Percentiles rank a stretch among this genome's conserved stretches.
Conservation (phyloP, 345 rosid genomes). For the Eucalyptus cloeziana region DNA sequence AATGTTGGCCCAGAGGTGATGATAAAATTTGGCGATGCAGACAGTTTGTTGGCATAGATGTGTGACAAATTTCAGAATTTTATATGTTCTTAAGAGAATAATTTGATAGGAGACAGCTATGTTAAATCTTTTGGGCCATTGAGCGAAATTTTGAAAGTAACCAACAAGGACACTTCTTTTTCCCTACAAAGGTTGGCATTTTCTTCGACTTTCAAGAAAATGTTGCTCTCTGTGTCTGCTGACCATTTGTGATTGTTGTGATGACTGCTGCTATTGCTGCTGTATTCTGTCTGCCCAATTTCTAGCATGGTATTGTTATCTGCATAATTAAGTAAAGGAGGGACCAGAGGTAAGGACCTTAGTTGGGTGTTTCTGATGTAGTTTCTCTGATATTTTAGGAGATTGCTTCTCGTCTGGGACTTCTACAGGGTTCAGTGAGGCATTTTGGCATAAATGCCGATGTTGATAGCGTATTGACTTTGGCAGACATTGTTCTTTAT, state of each 20-base stretch:
- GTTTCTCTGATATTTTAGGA: constrained; percentile 31
- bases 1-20: neutral
- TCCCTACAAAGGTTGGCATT: neutral
- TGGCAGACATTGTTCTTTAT: constrained; percentile 87
- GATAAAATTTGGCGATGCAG: neutral
- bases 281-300: neutral
- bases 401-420: constrained; percentile 69
- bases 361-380: neutral
- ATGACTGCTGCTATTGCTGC: neutral
- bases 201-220: neutral
- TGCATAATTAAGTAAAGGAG: neutral
- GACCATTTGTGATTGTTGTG: neutral
- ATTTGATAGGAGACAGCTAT: neutral
- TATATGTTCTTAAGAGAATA: neutral
- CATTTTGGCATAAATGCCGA: constrained; percentile 72
- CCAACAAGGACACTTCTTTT: neutral
- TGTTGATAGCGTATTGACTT: constrained; percentile 50
- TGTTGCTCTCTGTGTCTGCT: neutral
- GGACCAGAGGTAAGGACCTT: neutral
- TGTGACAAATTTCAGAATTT: neutral
- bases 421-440: constrained; percentile 49
- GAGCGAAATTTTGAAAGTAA: neutral
- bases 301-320: neutral
- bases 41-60: neutral
- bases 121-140: neutral